Base-by-base conservation (phyloP, 169 alveolate species). In the Cryptosporidium sp. region DNA sequence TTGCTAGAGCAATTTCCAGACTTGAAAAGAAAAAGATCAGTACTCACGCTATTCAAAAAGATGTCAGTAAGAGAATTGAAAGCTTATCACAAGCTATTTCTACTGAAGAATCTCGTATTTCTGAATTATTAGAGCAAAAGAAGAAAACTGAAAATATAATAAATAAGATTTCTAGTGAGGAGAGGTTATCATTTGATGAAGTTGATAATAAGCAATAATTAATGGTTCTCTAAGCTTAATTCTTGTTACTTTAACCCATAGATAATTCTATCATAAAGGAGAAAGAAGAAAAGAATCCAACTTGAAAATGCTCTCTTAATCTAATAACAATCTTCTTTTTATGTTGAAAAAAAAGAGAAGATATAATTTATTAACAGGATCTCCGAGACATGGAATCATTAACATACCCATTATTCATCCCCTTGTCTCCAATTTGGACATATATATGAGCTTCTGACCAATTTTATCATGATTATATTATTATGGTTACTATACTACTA, bases 11-110 rank as follows among this genome's bases (percentile, higher is more conserved):
- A 2, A 23, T 61, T 10, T 23, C 51, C 23, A 80, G 51, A 18
- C 26, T 80, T 39, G 68, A 69, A 21, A 60, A 44, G 52, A 69
- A 75, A 10, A 80, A 80, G 45, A 39, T 0, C 33, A 48, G 52
- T 0, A 62, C 51, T 5, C 80, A 80, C 3, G 52, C 29, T 23
- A 60, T 80, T 12, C 87, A 80, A 23, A 61, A 42, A 8, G 75
- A 58, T 26, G 42, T 42, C 42, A 35, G 12, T 23, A 62, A 16
- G 23, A 80, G 87, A 37, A 26, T 80, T 10, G 48, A 60, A 6
- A 8, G 21, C 12, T 26, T 73, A 14, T 35, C 6, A 18, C 44
- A 52, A 52, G 35, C 52, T 16, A 52, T 73, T 31, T 14, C 39
- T 0, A 23, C 8, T 3, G 31, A 35, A 16, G 31, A 26, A 9